These are phyloP conservation scores for Cylindrotheca closterium DNA, from an alignment of 108 stramenopile species.

Conservation along the genomic window DNA sequence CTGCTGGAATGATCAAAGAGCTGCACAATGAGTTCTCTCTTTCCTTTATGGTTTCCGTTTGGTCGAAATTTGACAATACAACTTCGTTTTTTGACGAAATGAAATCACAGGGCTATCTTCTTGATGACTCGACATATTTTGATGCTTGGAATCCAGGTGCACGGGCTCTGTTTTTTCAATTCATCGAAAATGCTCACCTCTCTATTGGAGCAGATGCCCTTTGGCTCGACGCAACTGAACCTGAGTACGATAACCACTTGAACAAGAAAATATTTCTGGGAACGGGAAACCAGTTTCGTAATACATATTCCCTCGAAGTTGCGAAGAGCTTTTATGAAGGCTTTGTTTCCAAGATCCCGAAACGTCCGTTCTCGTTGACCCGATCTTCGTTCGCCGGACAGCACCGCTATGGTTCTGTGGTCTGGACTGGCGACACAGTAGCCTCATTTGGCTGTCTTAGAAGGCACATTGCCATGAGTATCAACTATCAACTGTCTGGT, in stretches of 20 bases:
- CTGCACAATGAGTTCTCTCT: conserved; percentile 8
- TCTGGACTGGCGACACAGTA: conserved; percentile 14
- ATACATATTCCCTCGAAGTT: conserved; percentile 8
- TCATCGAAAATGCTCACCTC: not conserved
- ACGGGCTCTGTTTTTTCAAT: conserved; percentile 7
- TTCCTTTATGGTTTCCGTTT: conserved; percentile 18
- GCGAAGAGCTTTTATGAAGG: conserved; percentile 9
- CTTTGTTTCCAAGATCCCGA: not conserved
- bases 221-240: conserved; percentile 23
- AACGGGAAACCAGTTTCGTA: conserved; percentile 4
- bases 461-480: conserved; percentile 13
- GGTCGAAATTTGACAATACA: conserved; percentile 12
- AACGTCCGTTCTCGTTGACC: conserved; percentile 8
- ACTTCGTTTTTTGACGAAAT: conserved; percentile 10
- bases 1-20: conserved; percentile 7
- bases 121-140: not conserved
- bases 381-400: conserved; percentile 18
- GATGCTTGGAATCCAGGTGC: conserved; percentile 19
- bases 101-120: not conserved
- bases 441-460: conserved; percentile 1
- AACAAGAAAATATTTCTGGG: conserved; percentile 5
- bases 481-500: conserved; percentile 16
- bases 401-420: conserved; percentile 8
- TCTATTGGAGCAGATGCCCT: conserved; percentile 12
- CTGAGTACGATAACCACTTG: conserved; percentile 6